Percentiles rank a stretch among this genome's conserved stretches.
These are phyloP conservation scores for Hypoxylon sp. DNA, from an alignment of 2,329 filamentous ascomycete species.

Conservation along the genomic window DNA sequence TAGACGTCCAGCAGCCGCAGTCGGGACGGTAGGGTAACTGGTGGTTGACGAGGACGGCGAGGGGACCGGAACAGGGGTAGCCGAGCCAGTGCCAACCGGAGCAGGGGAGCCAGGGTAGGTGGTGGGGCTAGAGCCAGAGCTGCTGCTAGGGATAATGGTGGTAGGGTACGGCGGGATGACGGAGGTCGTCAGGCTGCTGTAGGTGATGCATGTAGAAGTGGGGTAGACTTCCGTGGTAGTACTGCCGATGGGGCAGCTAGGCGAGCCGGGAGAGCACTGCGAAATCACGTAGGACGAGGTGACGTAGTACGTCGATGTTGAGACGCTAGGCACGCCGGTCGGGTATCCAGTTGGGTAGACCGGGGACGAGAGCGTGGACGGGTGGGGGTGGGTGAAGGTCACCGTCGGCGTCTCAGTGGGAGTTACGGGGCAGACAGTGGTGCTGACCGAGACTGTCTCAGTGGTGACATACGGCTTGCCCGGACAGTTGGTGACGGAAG, in stretches of 20 bases:
- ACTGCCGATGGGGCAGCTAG: constrained; percentile 22
- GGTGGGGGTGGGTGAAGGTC: not conserved
- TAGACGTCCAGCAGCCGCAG: constrained; percentile 43
- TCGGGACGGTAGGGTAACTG: constrained; percentile 37
- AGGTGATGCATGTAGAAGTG: not conserved
- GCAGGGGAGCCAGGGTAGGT: constrained; percentile 11
- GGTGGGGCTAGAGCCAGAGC: constrained; percentile 3
- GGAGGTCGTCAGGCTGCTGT: constrained; percentile 30
- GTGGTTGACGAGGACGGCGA: constrained; percentile 14
- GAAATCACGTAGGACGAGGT: constrained; percentile 10
- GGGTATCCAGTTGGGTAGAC: constrained; percentile 22
- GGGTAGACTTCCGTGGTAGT: constrained; percentile 15
- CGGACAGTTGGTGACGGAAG: constrained; percentile 1
- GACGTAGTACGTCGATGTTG: constrained; percentile 9
- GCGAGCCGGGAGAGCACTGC: constrained; percentile 3
- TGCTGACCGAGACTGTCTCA: constrained; percentile 10
- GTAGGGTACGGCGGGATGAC: constrained; percentile 31
- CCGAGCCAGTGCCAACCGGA: constrained; percentile 19
- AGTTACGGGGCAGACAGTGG: constrained; percentile 15
- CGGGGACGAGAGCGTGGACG: not conserved
- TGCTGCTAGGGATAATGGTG: constrained; percentile 8
- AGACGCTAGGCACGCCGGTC: constrained; percentile 9
- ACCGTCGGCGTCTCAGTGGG: constrained; percentile 1
- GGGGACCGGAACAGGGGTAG: constrained; percentile 23
- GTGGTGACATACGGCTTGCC: constrained; percentile 8